Evolutionary conservation across 192 early-diverging fungal genomes (phyloP).

Genomic region (Umbelopsis sp.): DNA sequence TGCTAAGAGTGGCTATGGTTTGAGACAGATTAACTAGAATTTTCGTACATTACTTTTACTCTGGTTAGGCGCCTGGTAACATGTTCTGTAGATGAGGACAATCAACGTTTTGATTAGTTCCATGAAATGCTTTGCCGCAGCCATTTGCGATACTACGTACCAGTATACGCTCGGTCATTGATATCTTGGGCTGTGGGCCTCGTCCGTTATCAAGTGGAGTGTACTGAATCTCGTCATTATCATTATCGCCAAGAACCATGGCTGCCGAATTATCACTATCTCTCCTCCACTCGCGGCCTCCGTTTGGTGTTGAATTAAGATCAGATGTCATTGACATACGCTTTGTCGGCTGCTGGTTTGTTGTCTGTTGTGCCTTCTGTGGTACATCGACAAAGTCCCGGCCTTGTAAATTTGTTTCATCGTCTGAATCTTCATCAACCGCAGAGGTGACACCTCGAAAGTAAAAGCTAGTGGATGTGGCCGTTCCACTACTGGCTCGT

Average conservation of each 20-base stretch:
- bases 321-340: constrained; percentile 17
- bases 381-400: neutral
- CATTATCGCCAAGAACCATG: neutral
- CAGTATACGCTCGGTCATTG: neutral
- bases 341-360: neutral
- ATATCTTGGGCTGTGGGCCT: neutral
- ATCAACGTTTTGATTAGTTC: neutral
- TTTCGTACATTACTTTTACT: neutral
- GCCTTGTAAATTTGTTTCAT: neutral
- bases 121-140: too few species aligned
- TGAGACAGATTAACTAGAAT: neutral
- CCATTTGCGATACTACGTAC: neutral
- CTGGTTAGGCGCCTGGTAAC: neutral
- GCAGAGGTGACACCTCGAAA: neutral
- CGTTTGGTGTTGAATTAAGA: constrained; percentile 1
- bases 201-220: neutral
- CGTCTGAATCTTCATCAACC: neutral
- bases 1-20: too few species aligned
- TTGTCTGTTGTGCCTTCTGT: neutral
- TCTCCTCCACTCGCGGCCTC: neutral
- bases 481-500: too few species aligned
- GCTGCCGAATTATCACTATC: neutral
- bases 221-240: neutral
- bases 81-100: constrained; percentile 1
- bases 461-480: neutral